Conservation (phyloP, 176 grass and related monocot species). For the Miscanthus lutarioriparius region DNA sequence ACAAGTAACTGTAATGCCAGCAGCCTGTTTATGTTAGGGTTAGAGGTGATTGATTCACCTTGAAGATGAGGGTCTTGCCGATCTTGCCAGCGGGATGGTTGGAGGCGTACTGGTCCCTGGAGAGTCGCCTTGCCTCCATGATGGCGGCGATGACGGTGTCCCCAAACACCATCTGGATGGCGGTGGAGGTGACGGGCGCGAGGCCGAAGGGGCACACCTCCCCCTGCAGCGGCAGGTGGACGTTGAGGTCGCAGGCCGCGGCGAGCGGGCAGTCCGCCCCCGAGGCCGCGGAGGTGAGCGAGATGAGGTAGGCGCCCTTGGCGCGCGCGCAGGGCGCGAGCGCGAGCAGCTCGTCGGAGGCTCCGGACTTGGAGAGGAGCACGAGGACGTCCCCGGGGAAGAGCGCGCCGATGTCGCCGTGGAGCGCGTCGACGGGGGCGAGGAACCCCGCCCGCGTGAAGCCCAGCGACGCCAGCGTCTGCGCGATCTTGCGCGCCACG, state of each 20-base stretch:
- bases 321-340: slow-evolving; percentile 83
- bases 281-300: slow-evolving; percentile 67
- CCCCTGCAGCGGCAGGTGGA: slow-evolving; percentile 93
- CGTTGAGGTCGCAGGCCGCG: slow-evolving; percentile 72
- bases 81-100: slow-evolving; percentile 99
- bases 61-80: slow-evolving; percentile 94
- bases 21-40: neutral
- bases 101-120: slow-evolving; percentile 72
- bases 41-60: slow-evolving; percentile 49
- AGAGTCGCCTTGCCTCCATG: slow-evolving; percentile 67
- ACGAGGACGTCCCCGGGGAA: slow-evolving; percentile 79
- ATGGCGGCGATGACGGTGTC: slow-evolving; percentile 84
- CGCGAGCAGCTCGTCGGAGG: slow-evolving; percentile 85
- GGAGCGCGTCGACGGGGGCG: slow-evolving; percentile 81
- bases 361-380: slow-evolving; percentile 89
- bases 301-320: slow-evolving; percentile 74
- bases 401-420: slow-evolving; percentile 86
- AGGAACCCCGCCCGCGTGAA: slow-evolving; percentile 74
- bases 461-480: slow-evolving; percentile 86
- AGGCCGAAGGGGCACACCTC: slow-evolving; percentile 94
- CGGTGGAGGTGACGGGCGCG: slow-evolving; percentile 83
- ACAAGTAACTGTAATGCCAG: neutral
- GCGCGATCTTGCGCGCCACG: slow-evolving; percentile 76
- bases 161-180: slow-evolving; percentile 91
- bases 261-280: slow-evolving; percentile 60